Conservation (phyloP, 495 filamentous ascomycete genomes). For the Hypoxylon intermedium region DNA sequence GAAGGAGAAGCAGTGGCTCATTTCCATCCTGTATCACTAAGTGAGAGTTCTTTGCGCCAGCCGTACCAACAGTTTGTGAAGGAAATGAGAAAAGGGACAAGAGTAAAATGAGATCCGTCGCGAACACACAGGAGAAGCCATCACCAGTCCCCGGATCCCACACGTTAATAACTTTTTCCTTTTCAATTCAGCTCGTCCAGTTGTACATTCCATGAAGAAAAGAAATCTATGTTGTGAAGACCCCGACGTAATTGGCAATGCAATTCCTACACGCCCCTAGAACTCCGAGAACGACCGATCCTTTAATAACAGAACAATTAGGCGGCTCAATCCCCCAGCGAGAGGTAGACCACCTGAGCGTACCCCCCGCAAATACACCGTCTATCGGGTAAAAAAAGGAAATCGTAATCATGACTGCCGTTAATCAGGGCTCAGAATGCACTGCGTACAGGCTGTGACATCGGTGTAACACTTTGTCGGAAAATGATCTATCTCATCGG, state of each 20-base stretch:
- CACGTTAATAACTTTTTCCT: constrained; percentile 5
- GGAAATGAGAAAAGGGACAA: constrained; percentile 12
- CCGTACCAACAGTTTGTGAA: constrained; percentile 5
- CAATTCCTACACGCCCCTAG: constrained; percentile 17
- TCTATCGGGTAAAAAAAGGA: constrained; percentile 28
- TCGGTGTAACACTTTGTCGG: constrained; percentile 33
- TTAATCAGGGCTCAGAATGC: constrained; percentile 22
- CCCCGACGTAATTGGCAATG: constrained; percentile 27
- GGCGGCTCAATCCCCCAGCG: constrained; percentile 11
- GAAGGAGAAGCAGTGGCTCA: neutral
- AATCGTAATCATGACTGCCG: constrained; percentile 33
- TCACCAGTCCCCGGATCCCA: constrained; percentile 16
- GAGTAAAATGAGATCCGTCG: constrained; percentile 27
- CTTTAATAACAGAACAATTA: constrained; percentile 12
- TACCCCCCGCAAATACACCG: constrained; percentile 14
- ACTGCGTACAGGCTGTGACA: constrained; percentile 36
- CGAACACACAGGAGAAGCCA: constrained; percentile 20
- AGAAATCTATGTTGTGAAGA: constrained; percentile 18
- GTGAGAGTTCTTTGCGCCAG: constrained; percentile 5
- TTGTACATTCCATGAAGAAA: constrained; percentile 15
- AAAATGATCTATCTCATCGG: constrained; percentile 39
- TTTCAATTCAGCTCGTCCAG: constrained; percentile 9
- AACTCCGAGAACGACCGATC: constrained; percentile 32
- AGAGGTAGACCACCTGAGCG: neutral
- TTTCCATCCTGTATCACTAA: constrained; percentile 6